phyloP scores from a whole-genome alignment of 495 filamentous ascomycete genomes.

The Corynascus novoguineensis region DNA sequence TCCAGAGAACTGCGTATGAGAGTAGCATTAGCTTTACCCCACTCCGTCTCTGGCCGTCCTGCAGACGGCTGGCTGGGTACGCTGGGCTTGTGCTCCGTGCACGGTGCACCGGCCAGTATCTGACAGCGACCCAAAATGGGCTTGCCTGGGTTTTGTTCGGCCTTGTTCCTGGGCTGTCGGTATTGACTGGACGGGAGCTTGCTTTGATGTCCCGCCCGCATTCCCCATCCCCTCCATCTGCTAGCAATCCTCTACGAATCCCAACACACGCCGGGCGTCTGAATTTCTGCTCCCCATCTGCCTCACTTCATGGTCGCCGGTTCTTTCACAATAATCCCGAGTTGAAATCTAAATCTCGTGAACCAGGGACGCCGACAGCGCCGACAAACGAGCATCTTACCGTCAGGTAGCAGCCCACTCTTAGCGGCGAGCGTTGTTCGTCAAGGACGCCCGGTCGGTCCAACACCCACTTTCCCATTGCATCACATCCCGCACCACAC shows the following conservation, averaged over 20 bases:
- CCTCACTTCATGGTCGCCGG: constrained; percentile 4
- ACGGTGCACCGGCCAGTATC: background rate
- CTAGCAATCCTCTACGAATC: constrained; percentile 10
- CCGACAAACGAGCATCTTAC: constrained; percentile 6
- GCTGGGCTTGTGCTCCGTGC: background rate
- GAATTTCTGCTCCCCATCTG: constrained; percentile 12
- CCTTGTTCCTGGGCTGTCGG: constrained; percentile 1
- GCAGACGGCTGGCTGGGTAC: background rate
- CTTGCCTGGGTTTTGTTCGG: constrained; percentile 10
- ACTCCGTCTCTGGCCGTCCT: background rate
- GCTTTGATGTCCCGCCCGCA: constrained; percentile 12
- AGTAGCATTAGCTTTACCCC: background rate
- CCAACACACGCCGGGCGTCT: constrained; percentile 6
- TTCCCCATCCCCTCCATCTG: constrained; percentile 7
- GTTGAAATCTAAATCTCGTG: no score
- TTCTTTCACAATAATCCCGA: background rate
- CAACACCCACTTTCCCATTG: constrained; percentile 26
- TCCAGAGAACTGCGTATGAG: no score
- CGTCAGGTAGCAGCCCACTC: background rate
- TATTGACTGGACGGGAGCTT: constrained; percentile 15
- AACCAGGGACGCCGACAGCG: background rate
- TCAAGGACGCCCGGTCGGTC: constrained; percentile 13
- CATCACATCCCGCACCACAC: constrained; percentile 32
- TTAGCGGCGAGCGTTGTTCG: constrained; percentile 2
- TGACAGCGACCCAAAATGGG: background rate